A percentile compares a stretch with the other conserved stretches of the same genome.
Conservation (phyloP, 176 grass and related monocot genomes). For the Elymus sibiricus region DNA sequence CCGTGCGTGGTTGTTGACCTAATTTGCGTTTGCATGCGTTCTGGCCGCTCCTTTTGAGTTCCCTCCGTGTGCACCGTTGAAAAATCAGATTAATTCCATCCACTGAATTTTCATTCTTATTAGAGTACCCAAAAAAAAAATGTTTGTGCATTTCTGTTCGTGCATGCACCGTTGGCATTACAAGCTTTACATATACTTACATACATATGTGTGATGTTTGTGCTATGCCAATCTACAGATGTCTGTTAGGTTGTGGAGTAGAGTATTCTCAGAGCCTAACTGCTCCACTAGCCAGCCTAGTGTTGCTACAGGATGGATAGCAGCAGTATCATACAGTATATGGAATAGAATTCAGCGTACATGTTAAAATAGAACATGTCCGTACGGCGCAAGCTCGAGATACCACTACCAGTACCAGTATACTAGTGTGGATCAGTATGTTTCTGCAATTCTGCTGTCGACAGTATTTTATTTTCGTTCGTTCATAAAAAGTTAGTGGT, state of each 20-base stretch:
- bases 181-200: no score
- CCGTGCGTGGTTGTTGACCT: background rate
- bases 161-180: background rate
- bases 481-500: background rate
- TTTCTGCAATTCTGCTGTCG: background rate
- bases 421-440: background rate
- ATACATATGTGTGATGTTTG: background rate
- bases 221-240: background rate
- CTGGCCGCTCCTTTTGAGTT: slow-evolving; percentile 8
- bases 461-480: background rate
- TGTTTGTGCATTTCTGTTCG: background rate
- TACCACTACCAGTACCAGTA: background rate
- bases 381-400: background rate
- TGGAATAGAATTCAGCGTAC: background rate
- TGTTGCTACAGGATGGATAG: background rate
- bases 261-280: slow-evolving; percentile 22
- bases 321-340: background rate
- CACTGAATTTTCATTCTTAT: background rate
- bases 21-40: background rate
- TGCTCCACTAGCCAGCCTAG: background rate
- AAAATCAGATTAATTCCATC: background rate
- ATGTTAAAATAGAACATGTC: background rate
- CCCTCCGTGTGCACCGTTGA: background rate
- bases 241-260: background rate
- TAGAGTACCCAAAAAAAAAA: background rate